Percentiles rank a stretch among this genome's conserved stretches.
Evolutionary conservation across 2,329 filamentous ascomycete species (phyloP).

Genomic region (Aspergillus thermomutatus): DNA sequence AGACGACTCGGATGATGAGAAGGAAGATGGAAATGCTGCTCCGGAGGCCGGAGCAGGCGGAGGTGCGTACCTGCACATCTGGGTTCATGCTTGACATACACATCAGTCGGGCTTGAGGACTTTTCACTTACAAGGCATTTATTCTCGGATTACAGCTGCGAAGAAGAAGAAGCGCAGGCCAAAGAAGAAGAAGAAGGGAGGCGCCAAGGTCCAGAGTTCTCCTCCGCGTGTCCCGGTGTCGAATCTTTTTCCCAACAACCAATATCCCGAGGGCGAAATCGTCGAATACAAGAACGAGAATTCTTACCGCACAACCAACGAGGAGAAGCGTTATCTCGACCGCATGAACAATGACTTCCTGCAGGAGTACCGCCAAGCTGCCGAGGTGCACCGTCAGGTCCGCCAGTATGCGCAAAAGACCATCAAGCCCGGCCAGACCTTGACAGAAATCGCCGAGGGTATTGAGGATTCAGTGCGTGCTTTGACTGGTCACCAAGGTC

Average conservation of each 20-base stretch:
- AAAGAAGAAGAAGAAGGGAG: constrained; percentile 63
- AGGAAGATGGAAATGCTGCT: constrained; percentile 46
- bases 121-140: neutral
- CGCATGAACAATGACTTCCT: constrained; percentile 77
- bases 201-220: constrained; percentile 67
- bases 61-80: constrained; percentile 24
- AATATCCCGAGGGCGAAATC: constrained; percentile 75
- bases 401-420: constrained; percentile 77
- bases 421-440: constrained; percentile 74
- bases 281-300: constrained; percentile 77
- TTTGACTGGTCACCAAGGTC: constrained; percentile 70
- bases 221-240: constrained; percentile 73
- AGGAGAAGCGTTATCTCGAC: constrained; percentile 80
- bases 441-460: constrained; percentile 81
- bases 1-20: constrained; percentile 55
- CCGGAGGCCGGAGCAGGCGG: constrained; percentile 37
- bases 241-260: constrained; percentile 67
- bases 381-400: constrained; percentile 87
- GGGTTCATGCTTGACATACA: neutral
- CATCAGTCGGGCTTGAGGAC: neutral
- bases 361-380: constrained; percentile 75
- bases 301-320: constrained; percentile 71
- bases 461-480: constrained; percentile 80
- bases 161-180: constrained; percentile 83
- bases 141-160: constrained; percentile 28